Evolutionary conservation across 192 early-diverging fungal species (phyloP).

Genomic region (Umbelopsis ramanniana): DNA sequence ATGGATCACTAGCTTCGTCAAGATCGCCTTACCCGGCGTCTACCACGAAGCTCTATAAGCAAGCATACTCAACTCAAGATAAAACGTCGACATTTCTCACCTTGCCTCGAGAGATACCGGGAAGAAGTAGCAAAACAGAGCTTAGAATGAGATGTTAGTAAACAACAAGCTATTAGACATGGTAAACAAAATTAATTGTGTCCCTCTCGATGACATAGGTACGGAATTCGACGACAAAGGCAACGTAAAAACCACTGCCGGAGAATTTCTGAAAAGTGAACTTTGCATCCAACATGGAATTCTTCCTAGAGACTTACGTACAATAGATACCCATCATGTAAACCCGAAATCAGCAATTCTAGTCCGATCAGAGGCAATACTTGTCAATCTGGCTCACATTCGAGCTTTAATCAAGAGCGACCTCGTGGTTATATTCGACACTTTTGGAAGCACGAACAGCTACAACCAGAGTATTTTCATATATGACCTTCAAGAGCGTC

Average conservation of each 20-base stretch:
- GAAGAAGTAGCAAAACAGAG: conserved; percentile 4
- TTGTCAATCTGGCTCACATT: conserved; percentile 83
- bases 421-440: conserved; percentile 76
- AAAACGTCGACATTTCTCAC: not conserved
- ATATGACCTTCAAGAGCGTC: conserved; percentile 77
- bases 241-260: conserved; percentile 69
- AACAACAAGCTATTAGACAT: not conserved
- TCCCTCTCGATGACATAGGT: conserved; percentile 33
- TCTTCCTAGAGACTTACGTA: conserved; percentile 86
- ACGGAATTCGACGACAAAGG: conserved; percentile 74
- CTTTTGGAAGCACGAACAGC: conserved; percentile 65
- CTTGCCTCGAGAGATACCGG: conserved; percentile 6
- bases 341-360: conserved; percentile 84
- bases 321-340: conserved; percentile 74
- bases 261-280: conserved; percentile 78
- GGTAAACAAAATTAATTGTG: not conserved
- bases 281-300: conserved; percentile 78
- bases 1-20: not conserved
- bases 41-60: not conserved
- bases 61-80: conserved; percentile 13
- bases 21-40: not conserved
- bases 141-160: conserved; percentile 16
- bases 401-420: conserved; percentile 83
- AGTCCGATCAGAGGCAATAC: conserved; percentile 79
- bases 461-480: conserved; percentile 79